Evolutionary conservation across 805 yeast genomes (phyloP).

Genomic region (Schizosaccharomyces octosporus): DNA sequence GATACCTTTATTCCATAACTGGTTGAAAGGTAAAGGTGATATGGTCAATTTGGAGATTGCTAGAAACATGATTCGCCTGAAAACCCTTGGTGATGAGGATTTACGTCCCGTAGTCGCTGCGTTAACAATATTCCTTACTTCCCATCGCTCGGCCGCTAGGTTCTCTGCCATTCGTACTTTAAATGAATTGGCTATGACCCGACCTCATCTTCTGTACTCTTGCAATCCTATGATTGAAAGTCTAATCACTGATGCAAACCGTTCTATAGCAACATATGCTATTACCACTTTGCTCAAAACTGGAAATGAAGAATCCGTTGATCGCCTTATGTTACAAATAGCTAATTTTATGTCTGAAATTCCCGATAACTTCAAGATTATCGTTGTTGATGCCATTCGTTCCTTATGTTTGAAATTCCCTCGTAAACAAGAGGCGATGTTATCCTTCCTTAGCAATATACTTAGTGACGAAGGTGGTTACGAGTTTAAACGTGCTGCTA

Average conservation of each 20-base stretch:
- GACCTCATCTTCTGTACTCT: conserved; percentile 44
- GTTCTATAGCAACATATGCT: conserved; percentile 88
- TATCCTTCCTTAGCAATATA: conserved; percentile 55
- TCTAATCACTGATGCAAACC: conserved; percentile 64
- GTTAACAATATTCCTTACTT: conserved; percentile 52
- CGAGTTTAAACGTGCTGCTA: conserved; percentile 60
- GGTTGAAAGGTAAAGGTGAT: conserved; percentile 18
- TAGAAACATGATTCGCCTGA: conserved; percentile 37
- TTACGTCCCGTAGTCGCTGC: conserved; percentile 47
- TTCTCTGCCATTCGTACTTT: conserved; percentile 83
- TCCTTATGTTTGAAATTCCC: conserved; percentile 85
- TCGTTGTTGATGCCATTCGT: conserved; percentile 84
- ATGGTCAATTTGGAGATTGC: conserved; percentile 84
- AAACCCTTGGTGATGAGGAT: conserved; percentile 35
- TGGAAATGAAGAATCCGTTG: conserved; percentile 73
- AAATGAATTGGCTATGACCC: conserved; percentile 57
- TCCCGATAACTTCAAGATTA: conserved; percentile 83
- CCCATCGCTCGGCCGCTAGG: conserved; percentile 71
- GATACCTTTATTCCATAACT: not conserved
- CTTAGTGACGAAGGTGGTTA: conserved; percentile 81
- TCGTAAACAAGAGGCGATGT: conserved; percentile 58
- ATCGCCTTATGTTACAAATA: conserved; percentile 67
- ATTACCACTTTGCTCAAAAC: conserved; percentile 88
- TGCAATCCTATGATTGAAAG: conserved; percentile 72
- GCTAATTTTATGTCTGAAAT: conserved; percentile 77